A percentile compares a stretch with the other conserved stretches of the same genome.
phyloP scores from a whole-genome alignment of 805 yeast genomes.

The Pichia eremophila region DNA sequence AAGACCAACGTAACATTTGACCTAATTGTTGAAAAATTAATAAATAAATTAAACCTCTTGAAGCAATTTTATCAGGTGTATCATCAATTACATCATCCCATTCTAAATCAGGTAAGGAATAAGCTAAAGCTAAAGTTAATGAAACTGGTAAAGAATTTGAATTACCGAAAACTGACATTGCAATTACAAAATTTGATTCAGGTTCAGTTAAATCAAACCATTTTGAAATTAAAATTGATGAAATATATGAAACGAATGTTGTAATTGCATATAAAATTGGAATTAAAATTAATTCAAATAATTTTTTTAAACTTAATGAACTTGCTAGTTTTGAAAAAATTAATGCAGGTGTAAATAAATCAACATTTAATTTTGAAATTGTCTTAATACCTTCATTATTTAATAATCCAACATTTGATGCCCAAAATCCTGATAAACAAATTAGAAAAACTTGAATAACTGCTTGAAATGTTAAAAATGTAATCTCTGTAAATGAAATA shows the following conservation, averaged over 20 bases:
- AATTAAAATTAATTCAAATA: slow-evolving; percentile 71
- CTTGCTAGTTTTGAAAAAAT: slow-evolving; percentile 74
- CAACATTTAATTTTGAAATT: slow-evolving; percentile 73
- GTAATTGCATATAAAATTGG: slow-evolving; percentile 78
- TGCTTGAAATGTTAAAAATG: slow-evolving; percentile 80
- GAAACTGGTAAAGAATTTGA: slow-evolving; percentile 93
- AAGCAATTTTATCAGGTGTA: slow-evolving; percentile 58
- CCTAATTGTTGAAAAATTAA: slow-evolving; percentile 77
- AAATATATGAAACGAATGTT: slow-evolving; percentile 63
- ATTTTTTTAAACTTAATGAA: slow-evolving; percentile 61
- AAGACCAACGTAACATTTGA: slow-evolving; percentile 75
- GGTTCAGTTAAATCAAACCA: slow-evolving; percentile 53
- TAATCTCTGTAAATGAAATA: slow-evolving; percentile 26
- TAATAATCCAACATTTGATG: slow-evolving; percentile 66
- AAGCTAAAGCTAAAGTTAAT: slow-evolving; percentile 67
- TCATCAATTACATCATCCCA: slow-evolving; percentile 71
- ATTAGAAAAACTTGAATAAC: slow-evolving; percentile 84
- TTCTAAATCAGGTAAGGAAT: slow-evolving; percentile 62
- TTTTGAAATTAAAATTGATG: slow-evolving; percentile 48
- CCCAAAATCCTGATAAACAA: slow-evolving; percentile 77
- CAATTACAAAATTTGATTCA: slow-evolving; percentile 86
- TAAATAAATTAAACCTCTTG: slow-evolving; percentile 67
- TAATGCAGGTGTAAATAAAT: slow-evolving; percentile 89
- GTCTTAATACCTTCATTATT: slow-evolving; percentile 67
- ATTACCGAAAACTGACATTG: slow-evolving; percentile 95